Percentiles rank a stretch among this genome's conserved stretches.
Conservation (phyloP, 768 basidiomycete species). For the Agaricus sinodeliciosus region DNA sequence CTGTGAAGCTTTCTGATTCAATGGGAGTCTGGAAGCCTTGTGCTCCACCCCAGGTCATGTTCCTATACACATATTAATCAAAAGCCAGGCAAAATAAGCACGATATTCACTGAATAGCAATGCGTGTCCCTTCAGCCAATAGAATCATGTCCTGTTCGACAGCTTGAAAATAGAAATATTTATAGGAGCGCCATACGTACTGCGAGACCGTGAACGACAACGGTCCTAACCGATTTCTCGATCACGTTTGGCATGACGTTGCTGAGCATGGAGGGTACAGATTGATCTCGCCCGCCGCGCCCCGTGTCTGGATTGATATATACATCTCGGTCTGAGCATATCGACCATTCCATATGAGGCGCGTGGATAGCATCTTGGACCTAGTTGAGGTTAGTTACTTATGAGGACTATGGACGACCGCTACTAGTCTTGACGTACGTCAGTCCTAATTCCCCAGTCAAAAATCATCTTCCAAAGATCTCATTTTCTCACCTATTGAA, state of each 20-base stretch:
- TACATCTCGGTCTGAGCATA: conserved; percentile 54
- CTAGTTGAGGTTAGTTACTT: conserved; percentile 25
- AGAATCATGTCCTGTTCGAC: conserved; percentile 49
- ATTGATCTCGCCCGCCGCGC: conserved; percentile 44
- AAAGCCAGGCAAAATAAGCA: conserved; percentile 33
- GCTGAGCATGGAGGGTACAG: conserved; percentile 44
- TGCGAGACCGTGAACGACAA: conserved; percentile 67
- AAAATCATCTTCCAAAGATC: neutral
- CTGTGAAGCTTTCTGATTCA: conserved; percentile 55
- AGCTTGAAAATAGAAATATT: conserved; percentile 17
- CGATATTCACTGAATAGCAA: conserved; percentile 39
- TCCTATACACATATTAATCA: conserved; percentile 13
- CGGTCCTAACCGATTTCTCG: conserved; percentile 61
- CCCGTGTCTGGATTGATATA: conserved; percentile 58
- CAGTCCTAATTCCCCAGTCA: conserved; percentile 1
- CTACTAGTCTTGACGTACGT: neutral
- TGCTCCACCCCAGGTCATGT: conserved; percentile 48
- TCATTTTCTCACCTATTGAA: conserved; percentile 42
- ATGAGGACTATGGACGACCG: neutral
- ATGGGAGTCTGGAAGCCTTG: conserved; percentile 77
- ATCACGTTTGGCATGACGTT: conserved; percentile 69
- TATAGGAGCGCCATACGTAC: conserved; percentile 57
- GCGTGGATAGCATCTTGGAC: conserved; percentile 72
- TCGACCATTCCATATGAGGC: conserved; percentile 50
- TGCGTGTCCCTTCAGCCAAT: conserved; percentile 68